These are phyloP conservation scores for Gracilariopsis chorda DNA, from an alignment of 23 red algal genomes.

Conservation along the genomic window DNA sequence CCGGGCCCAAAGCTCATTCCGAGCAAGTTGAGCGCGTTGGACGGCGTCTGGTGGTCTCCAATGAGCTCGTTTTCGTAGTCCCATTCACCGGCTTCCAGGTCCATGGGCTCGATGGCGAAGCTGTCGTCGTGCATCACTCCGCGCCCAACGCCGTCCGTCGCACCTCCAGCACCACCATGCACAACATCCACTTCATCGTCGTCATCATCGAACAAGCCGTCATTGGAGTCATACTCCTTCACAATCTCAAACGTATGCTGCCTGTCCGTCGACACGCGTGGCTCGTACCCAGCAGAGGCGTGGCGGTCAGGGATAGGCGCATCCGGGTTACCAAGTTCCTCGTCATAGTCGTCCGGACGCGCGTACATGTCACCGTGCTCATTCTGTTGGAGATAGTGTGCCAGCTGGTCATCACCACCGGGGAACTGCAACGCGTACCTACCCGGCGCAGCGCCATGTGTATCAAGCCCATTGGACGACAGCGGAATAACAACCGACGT, in stretches of 20 bases:
- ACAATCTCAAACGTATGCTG: constrained; percentile 52
- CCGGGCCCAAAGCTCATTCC: constrained; percentile 68
- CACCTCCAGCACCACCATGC: neutral
- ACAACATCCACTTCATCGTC: constrained; percentile 21
- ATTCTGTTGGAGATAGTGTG: neutral
- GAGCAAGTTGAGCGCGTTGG: constrained; percentile 61
- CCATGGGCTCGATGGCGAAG: constrained; percentile 34
- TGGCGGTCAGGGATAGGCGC: constrained; percentile 53
- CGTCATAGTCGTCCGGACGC: constrained; percentile 53
- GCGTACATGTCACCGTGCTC: constrained; percentile 20
- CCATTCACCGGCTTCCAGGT: constrained; percentile 40
- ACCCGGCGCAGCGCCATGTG: neutral
- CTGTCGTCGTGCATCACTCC: constrained; percentile 24
- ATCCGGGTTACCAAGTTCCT: constrained; percentile 59
- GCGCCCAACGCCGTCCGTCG: neutral
- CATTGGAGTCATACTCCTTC: constrained; percentile 45
- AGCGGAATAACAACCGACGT: neutral
- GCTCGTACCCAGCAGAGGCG: neutral
- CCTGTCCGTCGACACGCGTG: neutral
- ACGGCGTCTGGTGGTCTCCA: constrained; percentile 44
- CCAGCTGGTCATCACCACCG: neutral
- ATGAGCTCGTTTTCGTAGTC: constrained; percentile 50
- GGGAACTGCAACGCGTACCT: neutral
- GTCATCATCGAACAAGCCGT: constrained; percentile 49
- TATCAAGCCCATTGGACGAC: neutral